These are phyloP conservation scores for Wickerhamiella vanderwaltii DNA, from an alignment of 805 yeast species.

Conservation along the genomic window DNA sequence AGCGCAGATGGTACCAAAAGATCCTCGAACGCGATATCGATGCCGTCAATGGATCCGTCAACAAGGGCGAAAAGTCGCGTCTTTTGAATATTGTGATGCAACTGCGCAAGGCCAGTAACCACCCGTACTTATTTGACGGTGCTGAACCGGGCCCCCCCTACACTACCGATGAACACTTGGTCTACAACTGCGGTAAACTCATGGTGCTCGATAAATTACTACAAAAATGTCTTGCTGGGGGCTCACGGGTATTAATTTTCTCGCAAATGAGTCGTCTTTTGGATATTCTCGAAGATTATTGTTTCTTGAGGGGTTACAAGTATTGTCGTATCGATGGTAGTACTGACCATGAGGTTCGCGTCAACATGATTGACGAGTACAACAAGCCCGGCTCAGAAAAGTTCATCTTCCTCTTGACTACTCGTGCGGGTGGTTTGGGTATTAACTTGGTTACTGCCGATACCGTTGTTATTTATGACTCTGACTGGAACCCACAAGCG, in stretches of 20 bases:
- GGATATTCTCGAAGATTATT: constrained; percentile 87
- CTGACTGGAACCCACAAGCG: constrained; percentile 98
- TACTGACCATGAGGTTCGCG: constrained; percentile 85
- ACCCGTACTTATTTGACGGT: constrained; percentile 95
- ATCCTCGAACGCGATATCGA: constrained; percentile 85
- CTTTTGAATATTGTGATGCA: constrained; percentile 93
- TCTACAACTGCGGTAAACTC: constrained; percentile 86
- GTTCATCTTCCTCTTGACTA: constrained; percentile 74
- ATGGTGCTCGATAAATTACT: constrained; percentile 73
- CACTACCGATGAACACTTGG: constrained; percentile 88
- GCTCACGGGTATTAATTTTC: constrained; percentile 82
- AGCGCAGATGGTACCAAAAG: constrained; percentile 79
- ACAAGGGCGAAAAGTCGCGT: constrained; percentile 85
- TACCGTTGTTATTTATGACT: constrained; percentile 74
- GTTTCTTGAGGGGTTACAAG: constrained; percentile 67
- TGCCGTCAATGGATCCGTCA: constrained; percentile 93
- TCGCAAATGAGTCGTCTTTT: constrained; percentile 87
- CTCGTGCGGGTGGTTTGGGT: constrained; percentile 96
- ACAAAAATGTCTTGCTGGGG: constrained; percentile 55
- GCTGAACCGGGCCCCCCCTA: constrained; percentile 98
- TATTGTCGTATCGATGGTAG: constrained; percentile 92
- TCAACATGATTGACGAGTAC: constrained; percentile 83
- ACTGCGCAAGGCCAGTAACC: constrained; percentile 90
- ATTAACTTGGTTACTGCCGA: constrained; percentile 88
- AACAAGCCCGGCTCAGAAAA: constrained; percentile 72